These are phyloP conservation scores for Echinochloa phyllopogon DNA, from an alignment of 176 grass and related monocot genomes.

Conservation along the genomic window DNA sequence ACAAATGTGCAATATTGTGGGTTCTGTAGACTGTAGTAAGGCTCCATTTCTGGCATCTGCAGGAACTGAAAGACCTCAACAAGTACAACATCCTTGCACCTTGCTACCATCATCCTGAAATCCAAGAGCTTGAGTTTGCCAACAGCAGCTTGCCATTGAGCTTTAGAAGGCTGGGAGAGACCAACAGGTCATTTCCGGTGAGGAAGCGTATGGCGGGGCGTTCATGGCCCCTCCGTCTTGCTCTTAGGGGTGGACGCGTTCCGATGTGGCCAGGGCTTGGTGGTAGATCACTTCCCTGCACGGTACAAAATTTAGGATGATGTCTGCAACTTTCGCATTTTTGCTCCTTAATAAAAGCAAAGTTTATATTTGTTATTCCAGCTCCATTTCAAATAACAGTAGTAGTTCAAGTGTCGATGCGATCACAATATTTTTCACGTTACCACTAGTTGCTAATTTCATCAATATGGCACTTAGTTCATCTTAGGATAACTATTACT, in stretches of 20 bases:
- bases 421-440: neutral
- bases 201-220: constrained; percentile 93
- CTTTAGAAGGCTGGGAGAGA: constrained; percentile 90
- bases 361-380: neutral
- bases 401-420: neutral
- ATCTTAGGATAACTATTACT: neutral
- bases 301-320: constrained; percentile 42
- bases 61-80: constrained; percentile 69
- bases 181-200: constrained; percentile 62
- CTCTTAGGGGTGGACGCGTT: constrained; percentile 54
- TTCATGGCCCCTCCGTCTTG: constrained; percentile 73
- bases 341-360: neutral
- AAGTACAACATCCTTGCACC: constrained; percentile 71
- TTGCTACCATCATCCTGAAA: constrained; percentile 68
- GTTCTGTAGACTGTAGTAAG: constrained; percentile 18
- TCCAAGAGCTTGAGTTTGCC: constrained; percentile 42
- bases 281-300: constrained; percentile 79
- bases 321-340: neutral
- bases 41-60: constrained; percentile 17
- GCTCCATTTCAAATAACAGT: neutral
- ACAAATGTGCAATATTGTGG: neutral
- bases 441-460: neutral
- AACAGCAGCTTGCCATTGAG: constrained; percentile 71
- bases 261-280: constrained; percentile 74
- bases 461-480: neutral